A percentile compares a stretch with the other conserved stretches of the same genome.
Evolutionary conservation across 148 eudicot genomes (phyloP).

Genomic region (Mesembryanthemum crystallinum): DNA sequence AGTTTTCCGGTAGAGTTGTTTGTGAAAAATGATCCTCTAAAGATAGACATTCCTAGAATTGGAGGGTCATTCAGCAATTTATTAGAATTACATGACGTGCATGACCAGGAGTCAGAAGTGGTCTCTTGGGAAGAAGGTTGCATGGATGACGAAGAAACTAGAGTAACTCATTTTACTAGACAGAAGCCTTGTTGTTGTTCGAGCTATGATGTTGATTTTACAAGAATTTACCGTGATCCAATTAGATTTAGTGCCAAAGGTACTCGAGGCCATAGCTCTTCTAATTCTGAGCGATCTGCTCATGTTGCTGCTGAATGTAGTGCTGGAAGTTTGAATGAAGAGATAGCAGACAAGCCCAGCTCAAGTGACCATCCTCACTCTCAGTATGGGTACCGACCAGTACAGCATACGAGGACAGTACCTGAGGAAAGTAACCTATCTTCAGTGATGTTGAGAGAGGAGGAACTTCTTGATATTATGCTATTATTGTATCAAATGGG

Average conservation of each 20-base stretch:
- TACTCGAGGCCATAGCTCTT: conserved; percentile 61
- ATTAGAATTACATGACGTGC: conserved; percentile 45
- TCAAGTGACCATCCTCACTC: conserved; percentile 77
- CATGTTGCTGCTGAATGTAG: conserved; percentile 85
- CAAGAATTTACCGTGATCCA: conserved; percentile 53
- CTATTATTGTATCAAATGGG: conserved; percentile 80
- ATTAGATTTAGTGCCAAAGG: conserved; percentile 56
- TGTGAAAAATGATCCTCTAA: conserved; percentile 74
- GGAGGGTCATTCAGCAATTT: conserved; percentile 81
- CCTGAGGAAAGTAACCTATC: conserved; percentile 51
- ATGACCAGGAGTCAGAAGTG: conserved; percentile 54
- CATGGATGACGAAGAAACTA: conserved; percentile 67
- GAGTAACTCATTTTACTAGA: conserved; percentile 64
- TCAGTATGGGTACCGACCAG: conserved; percentile 63
- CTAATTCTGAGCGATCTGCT: conserved; percentile 73
- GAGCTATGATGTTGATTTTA: conserved; percentile 58
- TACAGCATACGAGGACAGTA: conserved; percentile 57
- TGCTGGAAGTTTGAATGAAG: conserved; percentile 73
- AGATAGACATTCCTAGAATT: conserved; percentile 71
- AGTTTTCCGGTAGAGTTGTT: conserved; percentile 66
- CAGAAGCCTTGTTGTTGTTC: conserved; percentile 91
- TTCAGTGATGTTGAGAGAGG: conserved; percentile 75
- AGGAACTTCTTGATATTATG: conserved; percentile 92
- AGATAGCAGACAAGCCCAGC: conserved; percentile 85
- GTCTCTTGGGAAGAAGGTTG: conserved; percentile 97